phyloP scores from a whole-genome alignment of 2,329 filamentous ascomycete species.

The Pseudophaeomoniella oleicola region DNA sequence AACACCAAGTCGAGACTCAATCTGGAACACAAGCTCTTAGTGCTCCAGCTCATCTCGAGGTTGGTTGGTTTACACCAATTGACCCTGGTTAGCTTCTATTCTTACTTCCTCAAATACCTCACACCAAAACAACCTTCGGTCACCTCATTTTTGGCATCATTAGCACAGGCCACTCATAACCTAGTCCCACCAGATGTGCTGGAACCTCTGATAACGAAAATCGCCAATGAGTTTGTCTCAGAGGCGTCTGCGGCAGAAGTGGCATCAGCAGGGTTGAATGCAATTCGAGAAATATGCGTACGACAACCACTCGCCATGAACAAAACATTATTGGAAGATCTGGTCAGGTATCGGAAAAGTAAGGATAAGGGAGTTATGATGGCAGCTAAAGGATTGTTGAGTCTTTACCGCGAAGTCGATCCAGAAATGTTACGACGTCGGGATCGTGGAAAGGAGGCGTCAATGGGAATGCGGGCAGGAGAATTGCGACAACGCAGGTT shows the following conservation, averaged over 20 bases:
- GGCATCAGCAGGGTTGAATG: conserved; percentile 79
- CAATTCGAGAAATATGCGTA: conserved; percentile 85
- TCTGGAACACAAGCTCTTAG: conserved; percentile 77
- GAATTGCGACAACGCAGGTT: conserved; percentile 64
- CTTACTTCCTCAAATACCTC: conserved; percentile 87
- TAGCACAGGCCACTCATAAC: conserved; percentile 83
- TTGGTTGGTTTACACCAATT: conserved; percentile 87
- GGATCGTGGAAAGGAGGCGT: conserved; percentile 81
- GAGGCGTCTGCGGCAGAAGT: conserved; percentile 87
- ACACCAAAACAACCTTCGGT: conserved; percentile 79
- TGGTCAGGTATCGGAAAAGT: conserved; percentile 90
- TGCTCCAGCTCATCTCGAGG: conserved; percentile 79
- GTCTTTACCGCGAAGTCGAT: conserved; percentile 79
- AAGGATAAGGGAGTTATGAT: conserved; percentile 99
- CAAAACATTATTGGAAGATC: conserved; percentile 85
- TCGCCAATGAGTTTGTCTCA: conserved; percentile 95
- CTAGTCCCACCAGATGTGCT: conserved; percentile 85
- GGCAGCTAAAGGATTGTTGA: conserved; percentile 84
- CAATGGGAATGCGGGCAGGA: conserved; percentile 64
- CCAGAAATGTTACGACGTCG: conserved; percentile 79
- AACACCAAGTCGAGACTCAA: conserved; percentile 72
- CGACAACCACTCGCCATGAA: conserved; percentile 93
- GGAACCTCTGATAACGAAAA: conserved; percentile 83
- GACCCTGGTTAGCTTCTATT: conserved; percentile 80
- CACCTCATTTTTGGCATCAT: conserved; percentile 80